Evolutionary conservation across 2,329 filamentous ascomycete genomes (phyloP).

Genomic region (Rutstroemia sp.): DNA sequence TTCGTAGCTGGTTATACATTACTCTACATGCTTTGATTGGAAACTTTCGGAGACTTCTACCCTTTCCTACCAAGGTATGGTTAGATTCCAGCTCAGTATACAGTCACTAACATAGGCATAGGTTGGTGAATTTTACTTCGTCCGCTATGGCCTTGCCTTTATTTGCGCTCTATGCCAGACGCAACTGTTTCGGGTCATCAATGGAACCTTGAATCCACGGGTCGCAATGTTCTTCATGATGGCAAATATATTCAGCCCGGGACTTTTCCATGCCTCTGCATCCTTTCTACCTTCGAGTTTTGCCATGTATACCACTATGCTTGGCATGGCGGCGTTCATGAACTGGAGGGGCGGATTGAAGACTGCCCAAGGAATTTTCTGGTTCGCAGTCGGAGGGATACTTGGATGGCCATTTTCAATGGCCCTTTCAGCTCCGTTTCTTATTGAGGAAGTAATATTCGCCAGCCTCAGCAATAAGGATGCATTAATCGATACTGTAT

Average conservation of each 20-base stretch:
- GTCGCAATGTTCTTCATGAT: slow-evolving; percentile 81
- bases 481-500: slow-evolving; percentile 51
- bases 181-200: slow-evolving; percentile 70
- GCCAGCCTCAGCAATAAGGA: slow-evolving; percentile 46
- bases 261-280: slow-evolving; percentile 86
- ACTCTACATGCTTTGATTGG: slow-evolving; percentile 68
- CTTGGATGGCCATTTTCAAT: slow-evolving; percentile 93
- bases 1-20: slow-evolving; percentile 91
- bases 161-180: slow-evolving; percentile 77
- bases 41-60: slow-evolving; percentile 57
- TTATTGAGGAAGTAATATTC: slow-evolving; percentile 67
- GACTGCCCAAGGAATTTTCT: slow-evolving; percentile 78
- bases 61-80: slow-evolving; percentile 50
- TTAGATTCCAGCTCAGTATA: not conserved
- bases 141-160: slow-evolving; percentile 68
- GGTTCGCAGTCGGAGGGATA: slow-evolving; percentile 79
- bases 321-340: slow-evolving; percentile 84
- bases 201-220: slow-evolving; percentile 67
- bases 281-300: slow-evolving; percentile 91
- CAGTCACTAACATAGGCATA: slow-evolving; percentile 22
- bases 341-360: slow-evolving; percentile 76
- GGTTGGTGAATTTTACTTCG: slow-evolving; percentile 76
- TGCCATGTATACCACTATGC: slow-evolving; percentile 87
- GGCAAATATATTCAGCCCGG: slow-evolving; percentile 70
- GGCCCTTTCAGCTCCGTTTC: slow-evolving; percentile 72